Conservation (phyloP, 1,284 basidiomycete species). For the Leccinum colubrinum region DNA sequence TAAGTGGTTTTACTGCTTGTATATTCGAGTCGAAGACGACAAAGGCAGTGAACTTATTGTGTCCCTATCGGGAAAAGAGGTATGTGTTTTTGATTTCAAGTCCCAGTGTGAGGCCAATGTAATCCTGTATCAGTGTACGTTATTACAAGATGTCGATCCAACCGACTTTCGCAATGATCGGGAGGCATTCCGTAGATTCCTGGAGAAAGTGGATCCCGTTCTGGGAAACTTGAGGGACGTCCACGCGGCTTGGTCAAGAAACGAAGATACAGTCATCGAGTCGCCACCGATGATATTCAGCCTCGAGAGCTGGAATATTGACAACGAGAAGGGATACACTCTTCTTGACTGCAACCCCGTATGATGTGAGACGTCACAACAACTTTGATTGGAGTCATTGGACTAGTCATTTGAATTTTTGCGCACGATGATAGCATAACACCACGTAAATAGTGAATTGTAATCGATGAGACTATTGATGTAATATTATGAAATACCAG, state of each 20-base stretch:
- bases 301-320: constrained; percentile 32
- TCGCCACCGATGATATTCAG: constrained; percentile 30
- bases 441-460: not conserved
- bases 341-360: constrained; percentile 19
- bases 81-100: constrained; percentile 19
- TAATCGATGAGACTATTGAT: not conserved
- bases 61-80: constrained; percentile 45
- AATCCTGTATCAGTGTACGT: constrained; percentile 36
- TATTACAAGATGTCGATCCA: constrained; percentile 43
- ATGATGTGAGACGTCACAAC: not conserved
- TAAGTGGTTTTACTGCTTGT: constrained; percentile 46
- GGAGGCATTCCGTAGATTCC: constrained; percentile 37
- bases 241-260: constrained; percentile 24
- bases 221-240: constrained; percentile 41
- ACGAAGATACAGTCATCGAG: constrained; percentile 20
- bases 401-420: not conserved
- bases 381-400: not conserved
- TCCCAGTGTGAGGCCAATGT: not conserved
- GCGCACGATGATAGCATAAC: not conserved
- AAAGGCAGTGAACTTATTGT: constrained; percentile 40
- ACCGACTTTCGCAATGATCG: constrained; percentile 41
- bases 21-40: constrained; percentile 50
- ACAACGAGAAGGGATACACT: constrained; percentile 20
- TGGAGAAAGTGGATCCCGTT: constrained; percentile 39
- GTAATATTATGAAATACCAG: not conserved